phyloP scores from a whole-genome alignment of 306 rosid genomes.

The Quercus alba region DNA sequence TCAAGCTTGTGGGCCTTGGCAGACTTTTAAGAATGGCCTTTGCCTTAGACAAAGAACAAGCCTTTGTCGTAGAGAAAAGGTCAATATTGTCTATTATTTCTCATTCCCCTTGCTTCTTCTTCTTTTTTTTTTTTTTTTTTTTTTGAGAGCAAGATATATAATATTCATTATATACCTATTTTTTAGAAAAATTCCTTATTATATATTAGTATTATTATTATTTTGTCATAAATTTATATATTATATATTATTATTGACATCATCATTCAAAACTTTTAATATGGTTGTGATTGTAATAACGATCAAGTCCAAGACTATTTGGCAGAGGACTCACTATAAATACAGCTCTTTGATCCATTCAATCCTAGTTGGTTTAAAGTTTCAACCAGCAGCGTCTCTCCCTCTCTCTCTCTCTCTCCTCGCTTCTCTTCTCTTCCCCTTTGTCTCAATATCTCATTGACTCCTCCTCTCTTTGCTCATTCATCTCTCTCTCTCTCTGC shows the following conservation, averaged over 20 bases:
- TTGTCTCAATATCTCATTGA: neutral
- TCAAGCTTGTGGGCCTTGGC: neutral
- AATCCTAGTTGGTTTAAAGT: neutral
- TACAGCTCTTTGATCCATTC: neutral
- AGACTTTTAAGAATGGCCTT: conserved; percentile 5
- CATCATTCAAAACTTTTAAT: neutral
- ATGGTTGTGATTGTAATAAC: neutral
- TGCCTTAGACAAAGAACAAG: neutral
- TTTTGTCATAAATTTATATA: no score
- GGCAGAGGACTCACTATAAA: neutral
- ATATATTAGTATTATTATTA: no score
- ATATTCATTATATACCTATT: no score
- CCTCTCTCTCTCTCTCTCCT: neutral
- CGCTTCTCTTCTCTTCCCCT: neutral
- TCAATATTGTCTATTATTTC: neutral
- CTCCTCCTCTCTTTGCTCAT: neutral
- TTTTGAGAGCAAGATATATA: no score
- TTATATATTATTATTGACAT: neutral
- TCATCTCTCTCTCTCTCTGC: neutral
- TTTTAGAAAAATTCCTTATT: no score
- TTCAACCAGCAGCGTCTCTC: neutral
- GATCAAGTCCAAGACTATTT: neutral
- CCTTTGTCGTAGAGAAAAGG: neutral
- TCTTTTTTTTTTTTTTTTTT: no score
- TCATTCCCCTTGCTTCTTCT: neutral